Percentiles rank a stretch among this genome's conserved stretches.
Conservation (phyloP, 176 grass and related monocot genomes). For the Juncus effusus region DNA sequence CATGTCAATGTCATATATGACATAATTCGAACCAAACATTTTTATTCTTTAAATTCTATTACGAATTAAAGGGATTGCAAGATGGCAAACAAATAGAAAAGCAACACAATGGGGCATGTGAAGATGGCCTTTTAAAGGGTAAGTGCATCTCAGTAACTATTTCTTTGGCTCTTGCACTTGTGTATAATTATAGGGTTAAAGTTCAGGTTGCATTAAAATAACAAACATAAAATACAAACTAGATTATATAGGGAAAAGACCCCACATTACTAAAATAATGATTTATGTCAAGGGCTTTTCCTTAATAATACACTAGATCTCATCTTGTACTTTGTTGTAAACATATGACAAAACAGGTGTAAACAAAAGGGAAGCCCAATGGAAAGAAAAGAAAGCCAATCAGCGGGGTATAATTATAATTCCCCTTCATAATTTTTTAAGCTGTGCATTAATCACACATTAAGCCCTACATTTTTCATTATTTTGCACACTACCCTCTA, state of each 20-base stretch:
- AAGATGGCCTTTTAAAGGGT: constrained; percentile 23
- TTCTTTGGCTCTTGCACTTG: constrained; percentile 13
- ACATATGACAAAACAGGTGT: constrained; percentile 32
- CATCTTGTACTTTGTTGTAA: constrained; percentile 21
- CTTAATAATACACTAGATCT: constrained; percentile 18
- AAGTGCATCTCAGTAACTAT: constrained; percentile 26
- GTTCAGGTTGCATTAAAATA: constrained; percentile 24
- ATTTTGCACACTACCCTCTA: constrained; percentile 11
- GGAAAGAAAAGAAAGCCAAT: constrained; percentile 33
- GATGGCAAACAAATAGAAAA: not conserved
- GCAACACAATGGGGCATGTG: constrained; percentile 15
- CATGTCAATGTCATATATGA: too few relatives aligned
- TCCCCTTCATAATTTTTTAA: constrained; percentile 6
- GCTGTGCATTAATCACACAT: constrained; percentile 5
- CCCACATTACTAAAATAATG: not conserved
- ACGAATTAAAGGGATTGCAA: not conserved
- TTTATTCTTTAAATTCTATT: too few relatives aligned
- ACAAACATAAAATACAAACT: constrained; percentile 2
- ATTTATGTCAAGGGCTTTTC: constrained; percentile 20
- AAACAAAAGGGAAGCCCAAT: constrained; percentile 30
- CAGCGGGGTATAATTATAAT: constrained; percentile 27
- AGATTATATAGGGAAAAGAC: not conserved
- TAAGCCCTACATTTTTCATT: constrained; percentile 1
- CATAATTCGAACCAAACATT: too few relatives aligned
- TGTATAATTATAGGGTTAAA: constrained; percentile 10